Conservation (phyloP, 1,139 yeast species). For the Kodamaea arcana region DNA sequence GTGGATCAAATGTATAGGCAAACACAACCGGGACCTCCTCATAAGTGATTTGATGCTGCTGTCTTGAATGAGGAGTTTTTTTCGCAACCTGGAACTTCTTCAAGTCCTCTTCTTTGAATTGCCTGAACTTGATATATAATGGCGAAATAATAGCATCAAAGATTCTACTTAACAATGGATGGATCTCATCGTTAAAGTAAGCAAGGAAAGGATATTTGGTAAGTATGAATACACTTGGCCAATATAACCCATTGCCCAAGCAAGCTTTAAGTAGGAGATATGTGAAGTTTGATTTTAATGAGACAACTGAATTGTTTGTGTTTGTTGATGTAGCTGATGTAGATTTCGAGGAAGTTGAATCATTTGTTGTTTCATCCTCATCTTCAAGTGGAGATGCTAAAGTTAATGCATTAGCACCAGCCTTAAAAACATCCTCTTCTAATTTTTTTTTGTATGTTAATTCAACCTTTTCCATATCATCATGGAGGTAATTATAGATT, state of each 20-base stretch:
- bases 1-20: slow-evolving; percentile 31
- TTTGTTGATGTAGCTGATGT: slow-evolving; percentile 4
- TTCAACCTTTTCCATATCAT: slow-evolving; percentile 40
- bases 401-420: slow-evolving; percentile 78
- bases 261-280: slow-evolving; percentile 48
- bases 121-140: slow-evolving; percentile 29
- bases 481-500: slow-evolving; percentile 52
- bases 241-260: slow-evolving; percentile 58
- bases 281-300: slow-evolving; percentile 19
- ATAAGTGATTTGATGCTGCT: slow-evolving; percentile 28
- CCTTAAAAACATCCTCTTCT: slow-evolving; percentile 59
- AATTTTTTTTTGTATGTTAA: slow-evolving; percentile 45
- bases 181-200: slow-evolving; percentile 49
- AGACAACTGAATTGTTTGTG: slow-evolving; percentile 4
- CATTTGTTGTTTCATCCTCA: slow-evolving; percentile 49
- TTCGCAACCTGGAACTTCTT: slow-evolving; percentile 18
- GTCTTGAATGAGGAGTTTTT: slow-evolving; percentile 26
- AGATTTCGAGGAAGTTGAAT: slow-evolving; percentile 1
- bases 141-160: slow-evolving; percentile 51
- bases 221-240: slow-evolving; percentile 61
- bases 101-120: slow-evolving; percentile 19
- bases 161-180: slow-evolving; percentile 48
- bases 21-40: slow-evolving; percentile 21
- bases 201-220: slow-evolving; percentile 62
- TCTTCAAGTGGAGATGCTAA: slow-evolving; percentile 80